A percentile compares a stretch with the other conserved stretches of the same genome.
Evolutionary conservation across 768 basidiomycete species (phyloP).

Genomic region (Macrolepiota albuminosa): DNA sequence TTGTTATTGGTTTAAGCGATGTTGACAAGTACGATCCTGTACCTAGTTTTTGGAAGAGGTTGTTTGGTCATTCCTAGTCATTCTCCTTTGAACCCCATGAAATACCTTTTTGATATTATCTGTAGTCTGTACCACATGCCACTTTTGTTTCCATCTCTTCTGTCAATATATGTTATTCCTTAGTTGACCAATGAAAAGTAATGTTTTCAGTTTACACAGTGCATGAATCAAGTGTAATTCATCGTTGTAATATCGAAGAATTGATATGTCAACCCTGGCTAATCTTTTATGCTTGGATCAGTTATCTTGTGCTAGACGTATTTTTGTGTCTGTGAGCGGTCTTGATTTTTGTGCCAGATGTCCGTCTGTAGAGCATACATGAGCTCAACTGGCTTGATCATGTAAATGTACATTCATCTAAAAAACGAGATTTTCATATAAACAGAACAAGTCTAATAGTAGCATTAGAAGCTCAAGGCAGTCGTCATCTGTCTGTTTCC

Average conservation of each 20-base stretch:
- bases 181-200: neutral
- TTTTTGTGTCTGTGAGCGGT: neutral
- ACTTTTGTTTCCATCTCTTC: neutral
- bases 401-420: too few relatives aligned
- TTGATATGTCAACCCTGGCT: neutral
- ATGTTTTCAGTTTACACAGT: too few relatives aligned
- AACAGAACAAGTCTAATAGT: too few relatives aligned
- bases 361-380: too few relatives aligned
- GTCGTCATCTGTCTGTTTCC: too few relatives aligned
- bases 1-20: constrained; percentile 40
- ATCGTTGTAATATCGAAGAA: neutral
- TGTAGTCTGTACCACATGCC: neutral
- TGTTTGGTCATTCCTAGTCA: constrained; percentile 9
- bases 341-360: too few relatives aligned
- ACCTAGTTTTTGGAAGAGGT: constrained; percentile 36
- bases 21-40: constrained; percentile 29
- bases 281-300: too few relatives aligned
- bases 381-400: too few relatives aligned
- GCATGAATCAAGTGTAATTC: neutral
- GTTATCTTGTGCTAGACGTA: too few relatives aligned
- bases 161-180: neutral
- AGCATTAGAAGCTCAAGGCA: too few relatives aligned
- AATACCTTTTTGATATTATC: neutral
- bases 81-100: neutral
- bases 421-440: too few relatives aligned